Conservation (phyloP, 2,329 filamentous ascomycete genomes). For the Aspergillus sojae region DNA sequence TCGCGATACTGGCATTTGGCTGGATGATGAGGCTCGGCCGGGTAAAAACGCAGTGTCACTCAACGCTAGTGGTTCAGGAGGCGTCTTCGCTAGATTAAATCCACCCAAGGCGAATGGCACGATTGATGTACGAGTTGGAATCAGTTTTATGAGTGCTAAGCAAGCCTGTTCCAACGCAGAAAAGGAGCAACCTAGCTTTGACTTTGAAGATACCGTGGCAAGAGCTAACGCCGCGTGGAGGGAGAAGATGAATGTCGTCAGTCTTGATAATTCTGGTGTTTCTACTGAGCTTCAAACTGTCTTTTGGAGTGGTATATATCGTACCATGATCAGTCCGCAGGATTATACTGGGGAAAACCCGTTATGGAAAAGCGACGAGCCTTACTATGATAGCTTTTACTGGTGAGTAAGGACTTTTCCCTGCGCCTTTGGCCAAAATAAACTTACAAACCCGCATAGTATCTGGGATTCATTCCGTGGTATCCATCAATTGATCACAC, state of each 20-base stretch:
- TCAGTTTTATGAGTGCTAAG: conserved; percentile 68
- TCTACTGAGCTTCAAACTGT: conserved; percentile 58
- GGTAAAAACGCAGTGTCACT: conserved; percentile 49
- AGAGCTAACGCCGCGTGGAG: conserved; percentile 63
- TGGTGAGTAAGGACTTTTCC: conserved; percentile 49
- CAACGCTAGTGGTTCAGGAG: conserved; percentile 53
- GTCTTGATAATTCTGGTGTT: conserved; percentile 58
- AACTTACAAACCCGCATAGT: conserved; percentile 19
- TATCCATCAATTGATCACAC: conserved; percentile 69
- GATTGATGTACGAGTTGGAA: conserved; percentile 66
- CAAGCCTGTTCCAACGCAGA: conserved; percentile 71
- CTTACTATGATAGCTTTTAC: conserved; percentile 76
- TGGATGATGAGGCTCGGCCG: conserved; percentile 57
- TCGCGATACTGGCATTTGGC: conserved; percentile 64
- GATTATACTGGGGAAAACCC: conserved; percentile 76
- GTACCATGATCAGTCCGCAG: conserved; percentile 71
- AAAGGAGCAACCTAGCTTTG: conserved; percentile 66
- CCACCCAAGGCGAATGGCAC: conserved; percentile 47
- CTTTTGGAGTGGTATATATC: conserved; percentile 73
- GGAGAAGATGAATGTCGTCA: conserved; percentile 62
- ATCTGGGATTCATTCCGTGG: conserved; percentile 74
- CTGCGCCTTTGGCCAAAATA: no score
- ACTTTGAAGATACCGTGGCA: conserved; percentile 59
- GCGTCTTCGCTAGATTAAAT: conserved; percentile 66
- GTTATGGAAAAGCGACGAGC: conserved; percentile 65